phyloP scores from a whole-genome alignment of 1,284 basidiomycete genomes.

The Naganishia sp. region DNA sequence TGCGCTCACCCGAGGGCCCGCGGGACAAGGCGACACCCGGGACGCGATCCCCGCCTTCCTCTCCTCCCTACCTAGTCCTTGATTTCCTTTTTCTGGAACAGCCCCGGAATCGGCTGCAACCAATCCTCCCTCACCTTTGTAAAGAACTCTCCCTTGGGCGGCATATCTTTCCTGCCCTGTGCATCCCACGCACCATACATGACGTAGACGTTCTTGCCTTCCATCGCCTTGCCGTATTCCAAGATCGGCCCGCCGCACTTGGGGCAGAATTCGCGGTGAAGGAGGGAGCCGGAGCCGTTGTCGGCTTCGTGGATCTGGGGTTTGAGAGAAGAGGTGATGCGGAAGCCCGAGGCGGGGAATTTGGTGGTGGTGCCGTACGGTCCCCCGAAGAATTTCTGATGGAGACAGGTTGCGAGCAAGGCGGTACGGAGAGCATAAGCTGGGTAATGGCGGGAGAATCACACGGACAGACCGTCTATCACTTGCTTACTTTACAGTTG shows the following conservation, averaged over 20 bases:
- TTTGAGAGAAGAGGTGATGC: background rate
- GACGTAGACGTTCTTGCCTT: constrained; percentile 6
- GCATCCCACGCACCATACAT: constrained; percentile 24
- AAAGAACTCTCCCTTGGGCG: constrained; percentile 24
- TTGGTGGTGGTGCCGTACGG: constrained; percentile 20
- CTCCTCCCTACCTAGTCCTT: constrained; percentile 11
- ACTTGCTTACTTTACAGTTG: constrained; percentile 17
- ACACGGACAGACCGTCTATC: too few species aligned
- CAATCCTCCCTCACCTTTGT: constrained; percentile 17
- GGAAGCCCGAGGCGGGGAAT: constrained; percentile 19
- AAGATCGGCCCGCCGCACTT: constrained; percentile 17
- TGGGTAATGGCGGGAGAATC: background rate
- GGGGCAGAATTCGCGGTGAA: constrained; percentile 23
- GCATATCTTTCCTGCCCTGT: constrained; percentile 9
- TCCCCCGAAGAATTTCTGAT: constrained; percentile 20
- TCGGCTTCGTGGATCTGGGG: constrained; percentile 20
- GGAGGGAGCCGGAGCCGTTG: constrained; percentile 21
- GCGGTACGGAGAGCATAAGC: background rate
- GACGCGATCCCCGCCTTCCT: too few species aligned
- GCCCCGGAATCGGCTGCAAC: constrained; percentile 30
- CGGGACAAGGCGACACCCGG: too few species aligned
- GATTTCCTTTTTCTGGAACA: constrained; percentile 27
- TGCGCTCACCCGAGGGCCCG: too few species aligned
- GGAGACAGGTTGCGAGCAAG: too few species aligned
- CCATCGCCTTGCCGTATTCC: constrained; percentile 2